Base-by-base conservation (phyloP, 2,329 filamentous ascomycete genomes). In the Aspergillus brasiliensis region DNA sequence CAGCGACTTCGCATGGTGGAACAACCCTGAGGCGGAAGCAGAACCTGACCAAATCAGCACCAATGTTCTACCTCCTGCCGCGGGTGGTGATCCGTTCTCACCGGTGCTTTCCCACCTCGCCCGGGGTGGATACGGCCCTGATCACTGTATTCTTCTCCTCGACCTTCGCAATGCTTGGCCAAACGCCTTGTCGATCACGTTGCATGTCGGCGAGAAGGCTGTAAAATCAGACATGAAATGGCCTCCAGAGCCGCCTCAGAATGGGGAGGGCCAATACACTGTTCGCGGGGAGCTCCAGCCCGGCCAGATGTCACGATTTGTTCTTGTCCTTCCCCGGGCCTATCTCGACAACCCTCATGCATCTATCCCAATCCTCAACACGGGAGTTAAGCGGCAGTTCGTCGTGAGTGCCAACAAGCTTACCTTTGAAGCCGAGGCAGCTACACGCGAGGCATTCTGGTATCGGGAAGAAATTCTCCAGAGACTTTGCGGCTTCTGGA, bases 81-180 rank as follows among this genome's bases (percentile, higher is more conserved):
- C 71, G 55, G 72, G 72, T 8, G 70, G 76, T 48, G 69, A 75
- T 31, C 75, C 79, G 37, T 81, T 84, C 53, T 78, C 81, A 13
- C 73, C 76, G 38, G 71, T 82, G 46, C 72, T 84, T 25, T 72
- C 73, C 10, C 75, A 79, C 19, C 75, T 80, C 28, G 75, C 76
- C 1, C 69, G 73, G 8, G 71, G 77, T 15, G 69, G 75, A 58
- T 62, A 82, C 74, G 69, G 80, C 68, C 65, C 86, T 55, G 86
- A 91, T 42, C 88, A 91, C 69, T 96, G 92, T 70, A 81, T 97
- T 38, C 78, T 97, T 2, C 80, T 95, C 2, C 81, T 97, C 53
- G 94, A 97, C 75, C 80, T 97, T 27, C 88, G 92, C 58, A 98
- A 98, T 71, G 88, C 90, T 0, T 97, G 93, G 93, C 92, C 92